These are phyloP conservation scores for Epichloe gansuensis DNA, from an alignment of 2,329 filamentous ascomycete species.

Conservation along the genomic window DNA sequence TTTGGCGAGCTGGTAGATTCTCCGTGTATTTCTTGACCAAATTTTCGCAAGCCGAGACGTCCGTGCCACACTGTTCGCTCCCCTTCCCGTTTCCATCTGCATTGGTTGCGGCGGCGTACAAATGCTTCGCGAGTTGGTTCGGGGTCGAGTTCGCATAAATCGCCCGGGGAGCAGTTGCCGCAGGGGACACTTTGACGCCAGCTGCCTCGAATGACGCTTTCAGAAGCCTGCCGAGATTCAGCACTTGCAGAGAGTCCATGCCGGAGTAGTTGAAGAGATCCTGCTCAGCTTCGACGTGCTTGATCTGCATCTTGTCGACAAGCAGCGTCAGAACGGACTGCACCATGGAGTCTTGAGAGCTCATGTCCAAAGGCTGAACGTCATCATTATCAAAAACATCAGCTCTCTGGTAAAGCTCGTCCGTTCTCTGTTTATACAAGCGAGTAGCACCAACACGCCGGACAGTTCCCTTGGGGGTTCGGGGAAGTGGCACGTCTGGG, in stretches of 20 bases:
- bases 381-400: constrained; percentile 2
- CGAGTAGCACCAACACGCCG: constrained; percentile 26
- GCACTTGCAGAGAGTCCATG: constrained; percentile 27
- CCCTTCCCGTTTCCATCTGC: constrained; percentile 4
- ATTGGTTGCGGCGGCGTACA: constrained; percentile 1
- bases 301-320: constrained; percentile 7
- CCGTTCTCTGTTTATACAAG: constrained; percentile 30
- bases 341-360: constrained; percentile 12
- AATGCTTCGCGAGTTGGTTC: constrained; percentile 11
- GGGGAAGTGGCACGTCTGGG: constrained; percentile 28
- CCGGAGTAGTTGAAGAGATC: constrained; percentile 26
- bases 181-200: constrained; percentile 7
- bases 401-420: constrained; percentile 24
- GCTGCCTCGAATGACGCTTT: constrained; percentile 9
- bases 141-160: constrained; percentile 20
- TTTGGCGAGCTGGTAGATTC: constrained; percentile 11
- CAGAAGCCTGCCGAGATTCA: constrained; percentile 12
- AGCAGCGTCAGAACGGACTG: constrained; percentile 13
- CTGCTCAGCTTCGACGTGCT: constrained; percentile 11
- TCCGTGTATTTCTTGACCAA: constrained; percentile 19
- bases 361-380: constrained; percentile 8
- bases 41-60: constrained; percentile 4
- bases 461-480: constrained; percentile 33
- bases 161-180: constrained; percentile 10
- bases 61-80: not conserved